These are phyloP conservation scores for Amanita polypyramis DNA, from an alignment of 768 basidiomycete genomes.

Conservation along the genomic window DNA sequence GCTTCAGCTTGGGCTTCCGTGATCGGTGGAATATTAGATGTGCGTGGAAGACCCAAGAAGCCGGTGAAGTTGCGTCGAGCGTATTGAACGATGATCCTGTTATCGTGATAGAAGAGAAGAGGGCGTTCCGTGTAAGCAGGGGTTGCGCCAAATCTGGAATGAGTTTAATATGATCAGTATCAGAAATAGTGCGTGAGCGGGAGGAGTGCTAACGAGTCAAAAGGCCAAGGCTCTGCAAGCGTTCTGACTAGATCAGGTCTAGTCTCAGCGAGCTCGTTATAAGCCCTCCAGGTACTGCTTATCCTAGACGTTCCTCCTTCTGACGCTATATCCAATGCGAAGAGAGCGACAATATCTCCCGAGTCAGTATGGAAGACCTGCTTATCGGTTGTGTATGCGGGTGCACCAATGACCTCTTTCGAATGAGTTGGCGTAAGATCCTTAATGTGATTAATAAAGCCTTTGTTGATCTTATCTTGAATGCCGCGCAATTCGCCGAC, in stretches of 20 bases:
- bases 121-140: conserved; percentile 28
- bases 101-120: conserved; percentile 28
- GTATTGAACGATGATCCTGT: conserved; percentile 33
- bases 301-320: conserved; percentile 35
- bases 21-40: conserved; percentile 31
- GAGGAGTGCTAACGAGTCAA: conserved; percentile 26
- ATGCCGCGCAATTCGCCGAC: conserved; percentile 32
- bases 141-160: conserved; percentile 25
- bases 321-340: conserved; percentile 30
- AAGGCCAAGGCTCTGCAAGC: conserved; percentile 30
- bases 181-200: neutral
- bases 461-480: conserved; percentile 29
- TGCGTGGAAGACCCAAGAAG: conserved; percentile 24
- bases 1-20: conserved; percentile 41
- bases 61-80: conserved; percentile 34
- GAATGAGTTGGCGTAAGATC: conserved; percentile 34
- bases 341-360: conserved; percentile 34
- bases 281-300: conserved; percentile 31
- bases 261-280: conserved; percentile 35
- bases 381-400: conserved; percentile 38
- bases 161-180: neutral
- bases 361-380: conserved; percentile 41
- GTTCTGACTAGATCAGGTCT: conserved; percentile 33
- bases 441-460: conserved; percentile 36
- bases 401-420: conserved; percentile 29